Percentiles rank a stretch among this genome's conserved stretches.
phyloP scores from a whole-genome alignment of 805 yeast species.

The Nematodospora valgi region DNA sequence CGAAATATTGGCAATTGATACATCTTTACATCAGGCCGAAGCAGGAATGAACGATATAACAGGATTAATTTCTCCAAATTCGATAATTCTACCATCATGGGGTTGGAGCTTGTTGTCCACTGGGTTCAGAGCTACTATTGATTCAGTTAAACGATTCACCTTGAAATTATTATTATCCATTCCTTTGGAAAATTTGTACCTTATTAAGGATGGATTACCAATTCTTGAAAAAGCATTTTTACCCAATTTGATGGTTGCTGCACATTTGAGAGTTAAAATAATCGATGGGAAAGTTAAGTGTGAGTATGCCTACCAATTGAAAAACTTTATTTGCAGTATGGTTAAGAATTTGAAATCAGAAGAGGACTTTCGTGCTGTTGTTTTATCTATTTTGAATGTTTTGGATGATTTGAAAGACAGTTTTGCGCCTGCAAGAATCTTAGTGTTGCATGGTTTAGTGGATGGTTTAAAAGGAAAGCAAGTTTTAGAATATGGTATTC shows the following conservation, averaged over 20 bases:
- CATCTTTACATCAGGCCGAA: constrained; percentile 81
- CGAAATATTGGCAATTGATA: constrained; percentile 80
- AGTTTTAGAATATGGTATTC: constrained; percentile 24
- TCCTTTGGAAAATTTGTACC: constrained; percentile 39
- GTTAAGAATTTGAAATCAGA: constrained; percentile 24
- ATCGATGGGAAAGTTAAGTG: constrained; percentile 38
- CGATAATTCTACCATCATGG: constrained; percentile 66
- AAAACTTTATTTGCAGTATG: constrained; percentile 42
- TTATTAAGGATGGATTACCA: constrained; percentile 31
- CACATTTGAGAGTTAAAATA: constrained; percentile 48
- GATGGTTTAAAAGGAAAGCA: constrained; percentile 40
- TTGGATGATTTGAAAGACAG: constrained; percentile 47
- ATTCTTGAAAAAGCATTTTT: constrained; percentile 49
- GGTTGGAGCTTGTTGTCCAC: constrained; percentile 69
- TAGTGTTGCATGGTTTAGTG: constrained; percentile 53
- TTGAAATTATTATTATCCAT: constrained; percentile 51
- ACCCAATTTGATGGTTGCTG: constrained; percentile 61
- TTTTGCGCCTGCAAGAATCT: constrained; percentile 71
- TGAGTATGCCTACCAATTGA: constrained; percentile 53
- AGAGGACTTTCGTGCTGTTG: constrained; percentile 22
- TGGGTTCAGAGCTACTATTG: constrained; percentile 75
- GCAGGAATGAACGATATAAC: constrained; percentile 69
- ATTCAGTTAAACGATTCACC: constrained; percentile 66
- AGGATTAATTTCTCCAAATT: constrained; percentile 45
- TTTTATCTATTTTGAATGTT: constrained; percentile 35